Base-by-base conservation (phyloP, 768 basidiomycete species). In the Serendipita sp. region DNA sequence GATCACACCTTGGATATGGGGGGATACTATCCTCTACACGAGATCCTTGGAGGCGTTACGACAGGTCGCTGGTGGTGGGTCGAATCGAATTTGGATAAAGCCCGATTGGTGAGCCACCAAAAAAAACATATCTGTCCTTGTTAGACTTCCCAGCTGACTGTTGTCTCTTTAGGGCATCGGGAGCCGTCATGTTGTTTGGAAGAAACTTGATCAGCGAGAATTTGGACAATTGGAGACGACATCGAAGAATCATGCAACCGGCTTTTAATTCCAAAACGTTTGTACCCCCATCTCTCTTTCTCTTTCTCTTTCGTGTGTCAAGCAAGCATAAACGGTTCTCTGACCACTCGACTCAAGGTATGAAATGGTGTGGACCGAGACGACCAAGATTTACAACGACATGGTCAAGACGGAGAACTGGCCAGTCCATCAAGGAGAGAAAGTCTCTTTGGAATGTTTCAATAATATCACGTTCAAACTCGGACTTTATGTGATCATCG, bases 321-420 rank as follows among this genome's bases (percentile, higher is more conserved):
- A n/a, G n/a, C 9, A 20, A 20, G 7, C 5, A 28, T 48, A 20
- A n/a, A n/a, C 7, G 0, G n/a, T 48, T 9, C n/a, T 7, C 38
- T 38, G 14, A 38, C 38, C 38, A 38, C 38, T 38, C 14, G 7
- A 28, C 11, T 30, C 17, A n/a, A 62, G 62, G 9, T 62, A 62
- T 30, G 51, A 45, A 2, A 14, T 31, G 28, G 62, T 62, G 0
- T 45, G 64, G 3, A 11, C 24, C 3, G 62, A 64, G 33, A 33
- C 64, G 33, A 45, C 43, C 11, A 31, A 48, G 7, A 50, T 62
- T 13, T 64, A 64, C n/a, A n/a, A 41, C 9, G 64, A 64, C 43
- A 64, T 64, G 62, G 38, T 64, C 3, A 44, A 64, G 33, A 60
- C 38, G 22, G 64, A 64, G 34, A 48, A 24, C n/a, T 64, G 64